Evolutionary conservation across 306 rosid genomes (phyloP).

Genomic region (Castanospermum australe): DNA sequence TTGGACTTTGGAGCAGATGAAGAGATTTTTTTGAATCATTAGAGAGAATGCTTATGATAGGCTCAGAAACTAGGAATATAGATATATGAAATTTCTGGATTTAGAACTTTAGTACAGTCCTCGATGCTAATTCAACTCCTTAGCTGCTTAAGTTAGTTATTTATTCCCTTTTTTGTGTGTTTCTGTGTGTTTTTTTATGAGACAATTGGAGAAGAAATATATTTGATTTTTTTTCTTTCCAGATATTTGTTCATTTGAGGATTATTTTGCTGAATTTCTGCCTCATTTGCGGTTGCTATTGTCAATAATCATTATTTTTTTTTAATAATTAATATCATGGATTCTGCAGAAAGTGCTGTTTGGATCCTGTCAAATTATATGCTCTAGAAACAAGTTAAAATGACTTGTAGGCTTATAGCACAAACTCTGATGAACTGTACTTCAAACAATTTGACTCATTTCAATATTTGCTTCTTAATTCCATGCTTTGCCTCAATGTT

Average conservation of each 20-base stretch:
- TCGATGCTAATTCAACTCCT: not conserved
- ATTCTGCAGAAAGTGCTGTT: not conserved
- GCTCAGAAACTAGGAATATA: not conserved
- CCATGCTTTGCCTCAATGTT: not conserved
- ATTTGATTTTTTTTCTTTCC: not conserved
- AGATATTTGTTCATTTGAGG: not conserved
- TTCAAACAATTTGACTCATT: not conserved
- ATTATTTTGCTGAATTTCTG: not conserved
- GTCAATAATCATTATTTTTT: not conserved
- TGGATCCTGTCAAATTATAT: not conserved
- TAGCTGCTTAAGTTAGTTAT: not conserved
- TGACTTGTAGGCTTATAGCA: not conserved
- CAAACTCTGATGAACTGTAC: not conserved
- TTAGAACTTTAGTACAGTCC: not conserved
- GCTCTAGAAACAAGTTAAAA: not conserved
- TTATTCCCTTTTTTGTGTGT: not conserved
- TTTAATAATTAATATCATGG: not conserved
- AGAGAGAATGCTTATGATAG: not conserved
- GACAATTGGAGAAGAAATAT: not conserved
- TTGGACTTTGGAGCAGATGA: conserved; percentile 15
- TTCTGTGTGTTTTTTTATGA: not conserved
- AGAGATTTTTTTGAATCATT: not conserved
- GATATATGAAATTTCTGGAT: not conserved
- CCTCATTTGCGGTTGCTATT: not conserved
- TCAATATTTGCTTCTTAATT: not conserved